Percentiles rank a stretch among this genome's conserved stretches.
Conservation (phyloP, 106 monocot genomes). For the Dendrobium catenatum region DNA sequence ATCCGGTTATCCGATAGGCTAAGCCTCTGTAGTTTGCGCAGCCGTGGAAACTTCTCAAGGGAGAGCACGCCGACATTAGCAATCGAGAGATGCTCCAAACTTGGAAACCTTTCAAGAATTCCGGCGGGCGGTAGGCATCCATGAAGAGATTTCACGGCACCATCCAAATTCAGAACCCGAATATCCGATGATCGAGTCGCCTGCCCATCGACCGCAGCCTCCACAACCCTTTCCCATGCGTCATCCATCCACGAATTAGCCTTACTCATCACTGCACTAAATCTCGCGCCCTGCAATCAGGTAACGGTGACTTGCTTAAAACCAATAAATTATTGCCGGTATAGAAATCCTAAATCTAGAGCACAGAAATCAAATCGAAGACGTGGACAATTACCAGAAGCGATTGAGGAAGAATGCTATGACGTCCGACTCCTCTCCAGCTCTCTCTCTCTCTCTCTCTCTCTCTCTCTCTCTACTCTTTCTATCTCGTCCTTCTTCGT, state of each 20-base stretch:
- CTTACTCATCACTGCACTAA: not conserved
- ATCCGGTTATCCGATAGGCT: constrained; percentile 92
- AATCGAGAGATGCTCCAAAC: constrained; percentile 79
- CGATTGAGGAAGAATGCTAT: not conserved
- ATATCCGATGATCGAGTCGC: constrained; percentile 26
- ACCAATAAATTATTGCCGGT: not conserved
- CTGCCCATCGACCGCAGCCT: constrained; percentile 57
- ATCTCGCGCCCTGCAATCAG: constrained; percentile 1
- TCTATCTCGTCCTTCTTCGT: too few species aligned
- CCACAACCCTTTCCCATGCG: constrained; percentile 90
- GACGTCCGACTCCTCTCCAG: not conserved
- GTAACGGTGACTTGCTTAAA: not conserved
- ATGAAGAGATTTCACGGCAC: constrained; percentile 80
- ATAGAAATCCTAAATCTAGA: constrained; percentile 5
- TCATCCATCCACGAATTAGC: constrained; percentile 48
- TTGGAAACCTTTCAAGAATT: constrained; percentile 62
- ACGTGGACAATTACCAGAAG: not conserved
- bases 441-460: too few species aligned
- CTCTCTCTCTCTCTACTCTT: too few species aligned
- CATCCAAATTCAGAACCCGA: constrained; percentile 68
- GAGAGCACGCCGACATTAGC: constrained; percentile 81
- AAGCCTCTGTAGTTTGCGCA: constrained; percentile 63
- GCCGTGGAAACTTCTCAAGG: constrained; percentile 73
- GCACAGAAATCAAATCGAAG: not conserved
- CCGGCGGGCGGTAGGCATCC: constrained; percentile 67